phyloP scores from a whole-genome alignment of 176 grass and related monocot species.

The Cenchrus fungigraminus region DNA sequence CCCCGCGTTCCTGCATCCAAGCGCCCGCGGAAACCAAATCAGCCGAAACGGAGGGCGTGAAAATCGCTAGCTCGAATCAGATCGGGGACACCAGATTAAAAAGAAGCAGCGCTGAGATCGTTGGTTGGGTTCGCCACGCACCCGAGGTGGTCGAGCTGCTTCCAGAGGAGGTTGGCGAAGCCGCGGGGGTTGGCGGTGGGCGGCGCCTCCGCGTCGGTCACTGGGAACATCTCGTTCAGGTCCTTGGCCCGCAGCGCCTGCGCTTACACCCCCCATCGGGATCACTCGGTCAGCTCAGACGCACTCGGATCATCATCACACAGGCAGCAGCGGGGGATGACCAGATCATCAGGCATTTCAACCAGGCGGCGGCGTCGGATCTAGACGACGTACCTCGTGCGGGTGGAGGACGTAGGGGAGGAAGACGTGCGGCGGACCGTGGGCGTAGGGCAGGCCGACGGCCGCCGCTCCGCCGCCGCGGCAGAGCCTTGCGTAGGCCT shows the following conservation, averaged over 20 bases:
- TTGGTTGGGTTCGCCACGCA: neutral
- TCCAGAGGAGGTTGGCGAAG: constrained; percentile 94
- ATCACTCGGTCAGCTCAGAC: neutral
- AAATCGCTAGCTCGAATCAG: neutral
- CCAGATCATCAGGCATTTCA: too few relatives aligned
- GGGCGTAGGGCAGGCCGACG: constrained; percentile 51
- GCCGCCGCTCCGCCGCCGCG: constrained; percentile 21
- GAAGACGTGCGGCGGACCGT: constrained; percentile 83
- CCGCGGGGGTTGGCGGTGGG: constrained; percentile 76
- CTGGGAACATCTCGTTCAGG: constrained; percentile 82
- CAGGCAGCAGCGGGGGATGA: neutral
- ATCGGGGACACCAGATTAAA: neutral
- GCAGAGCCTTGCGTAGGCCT: constrained; percentile 86
- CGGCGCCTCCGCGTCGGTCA: constrained; percentile 66
- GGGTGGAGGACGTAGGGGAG: constrained; percentile 83
- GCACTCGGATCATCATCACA: neutral
- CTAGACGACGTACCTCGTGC: constrained; percentile 65
- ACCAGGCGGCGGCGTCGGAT: neutral
- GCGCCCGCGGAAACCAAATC: neutral
- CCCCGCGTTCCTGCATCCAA: constrained; percentile 76
- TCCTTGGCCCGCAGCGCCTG: constrained; percentile 81
- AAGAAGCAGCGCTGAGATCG: neutral
- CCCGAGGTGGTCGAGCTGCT: constrained; percentile 95
- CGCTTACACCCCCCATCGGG: neutral
- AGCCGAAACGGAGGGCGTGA: neutral